phyloP scores from a whole-genome alignment of 352 stramenopile species.

The Pythium chondricola region DNA sequence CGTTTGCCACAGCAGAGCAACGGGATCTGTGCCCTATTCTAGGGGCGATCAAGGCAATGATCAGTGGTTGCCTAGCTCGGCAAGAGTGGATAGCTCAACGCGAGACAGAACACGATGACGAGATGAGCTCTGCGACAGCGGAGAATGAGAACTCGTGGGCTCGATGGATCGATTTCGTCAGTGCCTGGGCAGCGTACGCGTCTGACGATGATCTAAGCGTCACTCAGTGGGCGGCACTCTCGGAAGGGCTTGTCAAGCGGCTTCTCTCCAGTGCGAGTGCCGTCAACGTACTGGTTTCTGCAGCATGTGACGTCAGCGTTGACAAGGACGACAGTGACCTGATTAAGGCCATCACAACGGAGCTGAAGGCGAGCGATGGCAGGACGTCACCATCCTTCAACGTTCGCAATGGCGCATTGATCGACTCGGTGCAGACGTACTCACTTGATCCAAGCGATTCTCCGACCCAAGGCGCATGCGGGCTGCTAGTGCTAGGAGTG shows the following conservation, averaged over 20 bases:
- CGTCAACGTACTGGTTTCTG: too few relatives aligned
- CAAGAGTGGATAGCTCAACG: neutral
- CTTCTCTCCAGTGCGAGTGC: too few relatives aligned
- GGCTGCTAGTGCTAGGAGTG: too few relatives aligned
- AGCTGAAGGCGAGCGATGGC: neutral
- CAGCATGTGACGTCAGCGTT: neutral
- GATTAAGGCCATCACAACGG: neutral
- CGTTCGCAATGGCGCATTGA: neutral
- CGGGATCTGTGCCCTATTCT: neutral
- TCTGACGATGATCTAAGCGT: too few relatives aligned
- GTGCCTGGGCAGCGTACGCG: too few relatives aligned
- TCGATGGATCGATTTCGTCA: neutral
- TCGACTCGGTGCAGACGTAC: neutral
- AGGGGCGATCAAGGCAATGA: neutral
- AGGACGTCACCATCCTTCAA: neutral
- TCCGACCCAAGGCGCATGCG: too few relatives aligned
- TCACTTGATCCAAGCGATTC: too few relatives aligned
- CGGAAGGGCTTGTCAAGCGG: too few relatives aligned
- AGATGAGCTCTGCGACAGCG: neutral
- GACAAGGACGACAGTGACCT: neutral
- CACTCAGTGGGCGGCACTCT: too few relatives aligned
- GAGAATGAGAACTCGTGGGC: neutral
- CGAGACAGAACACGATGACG: neutral
- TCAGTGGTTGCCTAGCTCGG: neutral
- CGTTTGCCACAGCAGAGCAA: constrained; percentile 1